Evolutionary conservation across 345 rosid species (phyloP).

Genomic region (Gossypium longicalyx): DNA sequence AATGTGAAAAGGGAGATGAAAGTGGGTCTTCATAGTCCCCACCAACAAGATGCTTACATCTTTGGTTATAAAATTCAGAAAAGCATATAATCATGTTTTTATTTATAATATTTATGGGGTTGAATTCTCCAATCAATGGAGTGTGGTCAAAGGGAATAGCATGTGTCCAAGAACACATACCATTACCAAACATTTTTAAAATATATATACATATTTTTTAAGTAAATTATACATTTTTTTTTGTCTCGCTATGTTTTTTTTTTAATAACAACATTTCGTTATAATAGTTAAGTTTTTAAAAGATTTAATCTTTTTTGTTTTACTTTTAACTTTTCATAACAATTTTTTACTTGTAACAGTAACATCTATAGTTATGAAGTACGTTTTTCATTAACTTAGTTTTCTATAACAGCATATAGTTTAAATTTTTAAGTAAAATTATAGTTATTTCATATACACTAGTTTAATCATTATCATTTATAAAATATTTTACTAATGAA

Average conservation of each 20-base stretch:
- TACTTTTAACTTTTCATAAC: background rate
- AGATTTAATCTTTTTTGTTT: background rate
- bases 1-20: slow-evolving; percentile 16
- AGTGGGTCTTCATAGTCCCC: slow-evolving; percentile 14
- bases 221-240: background rate
- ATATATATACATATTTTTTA: background rate
- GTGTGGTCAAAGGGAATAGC: slow-evolving; percentile 25
- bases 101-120: background rate
- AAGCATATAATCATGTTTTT: background rate
- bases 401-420: too few relatives aligned
- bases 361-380: too few relatives aligned
- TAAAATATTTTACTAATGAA: too few relatives aligned
- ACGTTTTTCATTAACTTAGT: too few relatives aligned
- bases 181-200: background rate
- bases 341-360: accelerated
- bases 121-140: background rate
- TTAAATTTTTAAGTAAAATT: too few relatives aligned
- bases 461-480: too few relatives aligned
- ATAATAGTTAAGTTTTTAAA: background rate
- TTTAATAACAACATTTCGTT: background rate
- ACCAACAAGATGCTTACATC: background rate
- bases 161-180: slow-evolving; percentile 19
- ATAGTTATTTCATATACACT: too few relatives aligned
- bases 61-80: slow-evolving; percentile 7
- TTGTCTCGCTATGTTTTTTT: background rate